phyloP scores from a whole-genome alignment of 345 rosid species.

The Firmiana major region DNA sequence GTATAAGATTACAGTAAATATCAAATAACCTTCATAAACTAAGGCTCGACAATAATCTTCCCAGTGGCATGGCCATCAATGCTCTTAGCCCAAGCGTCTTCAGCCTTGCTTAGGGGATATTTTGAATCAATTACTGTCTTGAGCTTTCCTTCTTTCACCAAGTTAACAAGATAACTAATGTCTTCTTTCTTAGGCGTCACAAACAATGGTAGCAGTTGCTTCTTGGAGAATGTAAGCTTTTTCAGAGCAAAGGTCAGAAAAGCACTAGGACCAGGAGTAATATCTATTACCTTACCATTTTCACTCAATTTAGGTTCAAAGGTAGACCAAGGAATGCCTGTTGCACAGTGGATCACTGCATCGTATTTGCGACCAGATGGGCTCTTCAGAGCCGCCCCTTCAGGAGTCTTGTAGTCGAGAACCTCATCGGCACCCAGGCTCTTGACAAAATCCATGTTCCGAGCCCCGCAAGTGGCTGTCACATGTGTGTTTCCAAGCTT shows the following conservation, averaged over 20 bases:
- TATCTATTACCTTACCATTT: conserved; percentile 56
- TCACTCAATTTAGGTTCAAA: conserved; percentile 57
- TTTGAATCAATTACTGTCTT: conserved; percentile 17
- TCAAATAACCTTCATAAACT: background rate
- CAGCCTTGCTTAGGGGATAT: conserved; percentile 51
- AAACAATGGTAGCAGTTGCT: conserved; percentile 54
- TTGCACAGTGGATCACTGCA: conserved; percentile 61
- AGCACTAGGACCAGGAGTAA: conserved; percentile 40
- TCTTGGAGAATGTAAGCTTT: conserved; percentile 58
- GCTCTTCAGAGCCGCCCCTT: background rate
- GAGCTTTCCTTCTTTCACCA: conserved; percentile 58
- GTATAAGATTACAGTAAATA: background rate
- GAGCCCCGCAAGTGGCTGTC: background rate
- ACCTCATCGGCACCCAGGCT: background rate
- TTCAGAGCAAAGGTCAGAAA: conserved; percentile 42
- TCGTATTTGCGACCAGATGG: conserved; percentile 63
- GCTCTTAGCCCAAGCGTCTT: conserved; percentile 76
- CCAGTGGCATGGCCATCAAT: conserved; percentile 73
- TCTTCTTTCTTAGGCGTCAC: conserved; percentile 39
- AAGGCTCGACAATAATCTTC: conserved; percentile 64
- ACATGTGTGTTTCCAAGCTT: background rate
- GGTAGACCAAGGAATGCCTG: conserved; percentile 49
- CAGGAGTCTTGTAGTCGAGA: background rate
- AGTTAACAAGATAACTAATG: conserved; percentile 38
- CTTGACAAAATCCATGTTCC: background rate